Evolutionary conservation across 2,329 filamentous ascomycete genomes (phyloP).

Genomic region (Grosmannia huntii): DNA sequence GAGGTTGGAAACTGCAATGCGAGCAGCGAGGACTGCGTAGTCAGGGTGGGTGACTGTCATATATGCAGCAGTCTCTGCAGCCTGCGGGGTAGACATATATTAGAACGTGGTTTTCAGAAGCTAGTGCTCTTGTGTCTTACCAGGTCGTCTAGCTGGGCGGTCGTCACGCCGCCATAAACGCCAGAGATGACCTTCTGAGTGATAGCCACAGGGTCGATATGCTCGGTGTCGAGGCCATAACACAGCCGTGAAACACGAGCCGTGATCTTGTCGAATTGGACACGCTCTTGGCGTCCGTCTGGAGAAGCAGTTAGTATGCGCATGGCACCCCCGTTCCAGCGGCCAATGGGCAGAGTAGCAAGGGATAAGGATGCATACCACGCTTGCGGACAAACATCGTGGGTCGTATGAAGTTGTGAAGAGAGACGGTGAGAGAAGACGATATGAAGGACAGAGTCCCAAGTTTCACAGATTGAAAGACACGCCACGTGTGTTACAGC

Average conservation of each 20-base stretch:
- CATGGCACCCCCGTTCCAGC: not conserved
- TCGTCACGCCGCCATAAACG: constrained; percentile 97
- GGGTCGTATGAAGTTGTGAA: constrained; percentile 9
- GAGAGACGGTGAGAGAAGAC: not conserved
- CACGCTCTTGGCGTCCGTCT: constrained; percentile 99
- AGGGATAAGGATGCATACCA: constrained; percentile 29
- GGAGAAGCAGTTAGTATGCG: not conserved
- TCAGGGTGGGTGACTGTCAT: constrained; percentile 99
- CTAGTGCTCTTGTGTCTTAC: constrained; percentile 40
- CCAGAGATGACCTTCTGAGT: constrained; percentile 99
- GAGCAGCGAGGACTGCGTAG: constrained; percentile 94
- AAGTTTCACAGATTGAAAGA: not conserved
- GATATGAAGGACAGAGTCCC: not conserved
- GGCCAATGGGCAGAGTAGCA: no score
- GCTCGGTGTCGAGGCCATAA: constrained; percentile 88
- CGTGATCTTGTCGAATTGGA: constrained; percentile 99
- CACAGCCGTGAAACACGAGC: constrained; percentile 94
- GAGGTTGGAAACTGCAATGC: constrained; percentile 97
- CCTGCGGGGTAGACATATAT: constrained; percentile 38
- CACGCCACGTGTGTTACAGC: not conserved
- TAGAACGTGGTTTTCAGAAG: not conserved
- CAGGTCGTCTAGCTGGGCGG: constrained; percentile 89
- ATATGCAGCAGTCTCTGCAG: constrained; percentile 96
- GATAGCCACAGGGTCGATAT: constrained; percentile 95
- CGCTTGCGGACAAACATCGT: constrained; percentile 52